phyloP scores from a whole-genome alignment of 345 rosid species.

The Psidium guajava region DNA sequence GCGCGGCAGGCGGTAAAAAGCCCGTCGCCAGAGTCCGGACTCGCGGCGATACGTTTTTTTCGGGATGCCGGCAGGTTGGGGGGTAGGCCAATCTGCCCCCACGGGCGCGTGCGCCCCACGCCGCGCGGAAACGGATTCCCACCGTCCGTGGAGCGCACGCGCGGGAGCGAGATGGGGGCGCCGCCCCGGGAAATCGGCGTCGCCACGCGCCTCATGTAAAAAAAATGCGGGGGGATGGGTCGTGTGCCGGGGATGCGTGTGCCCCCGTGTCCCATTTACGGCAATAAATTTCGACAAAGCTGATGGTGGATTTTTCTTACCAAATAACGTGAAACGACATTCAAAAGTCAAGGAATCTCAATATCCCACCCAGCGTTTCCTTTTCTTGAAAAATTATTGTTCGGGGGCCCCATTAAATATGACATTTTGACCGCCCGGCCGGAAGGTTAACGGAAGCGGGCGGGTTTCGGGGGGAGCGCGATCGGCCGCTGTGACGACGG shows the following conservation, averaged over 20 bases:
- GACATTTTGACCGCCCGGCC: slow-evolving; percentile 17
- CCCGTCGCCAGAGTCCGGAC: background rate
- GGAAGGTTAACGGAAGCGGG: slow-evolving; percentile 7
- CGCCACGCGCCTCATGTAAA: too few species aligned
- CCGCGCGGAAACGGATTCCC: background rate
- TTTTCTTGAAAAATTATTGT: background rate
- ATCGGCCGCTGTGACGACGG: background rate
- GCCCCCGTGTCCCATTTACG: background rate
- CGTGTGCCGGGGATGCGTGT: background rate
- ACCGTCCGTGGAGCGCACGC: background rate
- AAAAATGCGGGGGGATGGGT: background rate
- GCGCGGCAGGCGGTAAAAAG: background rate
- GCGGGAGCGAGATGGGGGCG: too few species aligned
- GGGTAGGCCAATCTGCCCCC: background rate
- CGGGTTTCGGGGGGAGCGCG: slow-evolving; percentile 1
- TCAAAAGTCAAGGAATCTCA: background rate
- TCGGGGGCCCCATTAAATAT: background rate
- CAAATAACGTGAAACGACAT: background rate
- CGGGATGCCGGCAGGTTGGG: too few species aligned
- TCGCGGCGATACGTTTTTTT: background rate
- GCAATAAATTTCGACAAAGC: background rate
- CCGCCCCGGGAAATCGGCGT: too few species aligned
- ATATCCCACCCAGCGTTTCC: background rate
- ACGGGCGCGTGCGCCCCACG: background rate
- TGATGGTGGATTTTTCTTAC: background rate